A percentile compares a stretch with the other conserved stretches of the same genome.
Evolutionary conservation across 2,329 filamentous ascomycete genomes (phyloP).

Genomic region (Zymoseptoria pseudotritici): DNA sequence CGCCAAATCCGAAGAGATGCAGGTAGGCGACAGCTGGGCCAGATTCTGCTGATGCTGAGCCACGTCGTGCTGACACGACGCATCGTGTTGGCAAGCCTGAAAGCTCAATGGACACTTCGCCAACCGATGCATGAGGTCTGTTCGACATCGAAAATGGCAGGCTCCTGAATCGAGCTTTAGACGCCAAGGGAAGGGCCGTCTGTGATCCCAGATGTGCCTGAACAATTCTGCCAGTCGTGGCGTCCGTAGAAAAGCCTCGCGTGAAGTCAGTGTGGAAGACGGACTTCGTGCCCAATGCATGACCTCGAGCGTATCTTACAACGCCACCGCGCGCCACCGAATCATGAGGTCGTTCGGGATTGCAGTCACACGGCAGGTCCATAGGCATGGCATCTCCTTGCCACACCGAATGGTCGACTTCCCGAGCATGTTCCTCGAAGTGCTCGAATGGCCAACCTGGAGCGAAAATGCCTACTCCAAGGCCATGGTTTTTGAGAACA

Average conservation of each 20-base stretch:
- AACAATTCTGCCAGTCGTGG: neutral
- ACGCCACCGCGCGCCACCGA: conserved; percentile 22
- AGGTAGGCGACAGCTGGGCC: neutral
- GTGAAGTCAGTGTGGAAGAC: conserved; percentile 36
- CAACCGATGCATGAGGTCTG: neutral
- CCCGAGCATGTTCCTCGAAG: conserved; percentile 26
- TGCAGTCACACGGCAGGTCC: conserved; percentile 24
- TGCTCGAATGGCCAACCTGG: conserved; percentile 43
- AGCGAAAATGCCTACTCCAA: conserved; percentile 39
- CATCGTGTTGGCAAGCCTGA: neutral
- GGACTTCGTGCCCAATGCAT: conserved; percentile 28
- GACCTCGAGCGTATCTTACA: conserved; percentile 23
- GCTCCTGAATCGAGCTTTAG: neutral
- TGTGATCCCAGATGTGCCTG: neutral
- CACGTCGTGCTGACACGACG: neutral
- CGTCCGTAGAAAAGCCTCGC: conserved; percentile 22
- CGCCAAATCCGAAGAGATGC: neutral
- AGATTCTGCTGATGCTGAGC: neutral
- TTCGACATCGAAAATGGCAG: neutral
- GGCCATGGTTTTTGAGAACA: conserved; percentile 29
- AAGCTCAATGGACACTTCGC: neutral
- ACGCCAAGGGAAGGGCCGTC: neutral
- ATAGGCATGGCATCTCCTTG: conserved; percentile 25
- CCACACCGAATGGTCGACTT: conserved; percentile 32
- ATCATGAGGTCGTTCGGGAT: conserved; percentile 8